These are phyloP conservation scores for Hyaloscypha variabilis DNA, from an alignment of 495 filamentous ascomycete species.

Conservation along the genomic window DNA sequence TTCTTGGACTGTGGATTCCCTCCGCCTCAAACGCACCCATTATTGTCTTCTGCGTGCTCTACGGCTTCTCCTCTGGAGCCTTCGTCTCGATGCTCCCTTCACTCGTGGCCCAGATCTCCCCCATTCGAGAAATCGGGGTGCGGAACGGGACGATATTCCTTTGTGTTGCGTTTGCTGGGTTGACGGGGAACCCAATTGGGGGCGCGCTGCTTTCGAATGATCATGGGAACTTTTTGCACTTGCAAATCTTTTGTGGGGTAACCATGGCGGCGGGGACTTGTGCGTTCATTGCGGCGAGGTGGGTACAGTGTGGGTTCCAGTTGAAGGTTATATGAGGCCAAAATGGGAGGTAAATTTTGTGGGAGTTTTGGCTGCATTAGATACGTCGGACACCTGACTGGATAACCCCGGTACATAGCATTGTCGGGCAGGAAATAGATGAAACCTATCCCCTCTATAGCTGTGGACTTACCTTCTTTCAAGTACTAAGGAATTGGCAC, in stretches of 20 bases:
- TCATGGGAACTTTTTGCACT: constrained; percentile 55
- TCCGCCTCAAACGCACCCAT: constrained; percentile 59
- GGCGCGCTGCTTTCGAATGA: constrained; percentile 63
- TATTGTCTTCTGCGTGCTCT: constrained; percentile 67
- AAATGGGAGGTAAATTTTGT: neutral
- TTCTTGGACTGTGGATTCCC: constrained; percentile 72
- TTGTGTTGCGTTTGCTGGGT: constrained; percentile 61
- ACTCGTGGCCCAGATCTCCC: constrained; percentile 69
- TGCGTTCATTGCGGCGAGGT: constrained; percentile 50
- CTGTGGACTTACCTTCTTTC: neutral
- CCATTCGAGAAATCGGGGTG: constrained; percentile 72
- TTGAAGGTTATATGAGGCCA: constrained; percentile 38
- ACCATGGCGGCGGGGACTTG: constrained; percentile 54
- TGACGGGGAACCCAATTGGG: constrained; percentile 74
- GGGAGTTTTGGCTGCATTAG: neutral
- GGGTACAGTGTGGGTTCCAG: constrained; percentile 44
- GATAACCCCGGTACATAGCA: neutral
- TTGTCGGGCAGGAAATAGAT: neutral
- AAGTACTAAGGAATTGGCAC: neutral
- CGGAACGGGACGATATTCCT: constrained; percentile 71
- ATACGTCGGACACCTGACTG: neutral
- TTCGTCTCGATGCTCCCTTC: constrained; percentile 65
- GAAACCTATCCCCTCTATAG: neutral
- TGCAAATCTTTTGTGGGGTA: constrained; percentile 70
- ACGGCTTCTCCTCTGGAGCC: constrained; percentile 74